Evolutionary conservation across 768 basidiomycete genomes (phyloP), one percentile per base, ranked within the genome.

Genomic region (Phlebiopsis gigantea): DNA sequence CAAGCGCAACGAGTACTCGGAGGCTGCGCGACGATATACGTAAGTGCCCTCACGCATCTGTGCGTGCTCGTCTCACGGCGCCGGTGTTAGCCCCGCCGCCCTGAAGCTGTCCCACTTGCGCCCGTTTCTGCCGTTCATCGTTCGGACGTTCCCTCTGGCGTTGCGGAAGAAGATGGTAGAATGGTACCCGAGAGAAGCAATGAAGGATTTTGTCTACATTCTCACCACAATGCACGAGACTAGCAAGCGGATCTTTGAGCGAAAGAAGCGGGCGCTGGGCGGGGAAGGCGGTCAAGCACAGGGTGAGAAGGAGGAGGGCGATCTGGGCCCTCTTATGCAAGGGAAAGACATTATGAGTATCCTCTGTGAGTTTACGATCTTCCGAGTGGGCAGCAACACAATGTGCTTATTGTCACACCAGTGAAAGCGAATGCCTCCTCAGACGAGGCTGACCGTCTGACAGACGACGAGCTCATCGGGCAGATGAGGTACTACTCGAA

Each of bases 301-400:
- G n/a, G n/a, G n/a, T n/a, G 54, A 55, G 41, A 68, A 72, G 54
- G 64, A 68, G 45, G 68, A 66, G 15, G 65, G 5, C 44, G 56
- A 43, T 62, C 60, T 48, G 28, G 29, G 29, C 19, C 25, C 29
- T 4, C 26, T 28, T 17, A 48, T 48, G 47, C 47, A 65, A 46
- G 73, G 73, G 14, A 74, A 76, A 39, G 79, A 79, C 61, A 72
- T 81, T 25, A 70, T 80, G 55, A 78, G 73, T 48, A 69, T 79
- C 42, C 61, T 80, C n/a, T 66, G 78, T 80, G 58, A 47, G 76
- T 65, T 5, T 28, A 12, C 3, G n/a, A n/a, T n/a, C n/a, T n/a
- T n/a, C n/a, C n/a, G n/a, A n/a, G n/a, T n/a, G n/a, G n/a, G n/a
- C n/a, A n/a, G n/a, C n/a, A n/a, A n/a, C n/a, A n/a, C n/a, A n/a